Evolutionary conservation across 2,329 filamentous ascomycete genomes (phyloP), one percentile per base, ranked within the genome.

Genomic region (Ambrosiella beaveri): DNA sequence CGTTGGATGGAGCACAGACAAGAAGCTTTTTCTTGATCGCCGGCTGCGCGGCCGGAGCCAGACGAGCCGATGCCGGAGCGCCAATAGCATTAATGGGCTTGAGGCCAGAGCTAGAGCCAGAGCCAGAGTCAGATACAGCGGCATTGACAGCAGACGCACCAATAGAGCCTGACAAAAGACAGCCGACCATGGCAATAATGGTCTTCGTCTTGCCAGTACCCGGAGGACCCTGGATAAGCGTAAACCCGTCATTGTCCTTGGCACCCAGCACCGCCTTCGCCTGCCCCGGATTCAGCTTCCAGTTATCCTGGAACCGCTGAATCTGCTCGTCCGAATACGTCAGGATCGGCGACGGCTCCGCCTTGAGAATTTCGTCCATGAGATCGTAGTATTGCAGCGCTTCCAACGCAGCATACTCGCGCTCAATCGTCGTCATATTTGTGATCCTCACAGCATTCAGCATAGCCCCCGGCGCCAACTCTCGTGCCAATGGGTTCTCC

Each of bases 151-250:
- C 11, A 35, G n/a, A 13, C 9, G 54, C 9, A 13, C 37, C 27
- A 80, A 75, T 54, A 64, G 69, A 74, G 44, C 79, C 78, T 5
- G 82, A 86, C 50, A 95, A 70, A 13, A 98, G 74, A 41, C 88
- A 87, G 40, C 93, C 93, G 27, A 97, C 90, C 75, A 98, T 94
- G 38, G 91, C 93, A 58, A 95, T 81, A 61, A 98, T 98, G 0
- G 93, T 98, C 69, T 98, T 98, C 0, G 93, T 98, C 73, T 98
- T 98, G 66, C 91, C 93, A 3, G 93, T 96, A 69, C 93, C 93
- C 1, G 93, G 93, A 55, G 93, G 93, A 58, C 86, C 93, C 71
- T 98, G 93, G 64, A 98, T 89, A 61, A 98, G 74, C 2, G 93
- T 97, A 66, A 98, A 98, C 0, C 88, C 94, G 70, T 97, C 93